A percentile compares a stretch with the other conserved stretches of the same genome.
Conservation (phyloP, 768 basidiomycete genomes). For the Tylopilus felleus region DNA sequence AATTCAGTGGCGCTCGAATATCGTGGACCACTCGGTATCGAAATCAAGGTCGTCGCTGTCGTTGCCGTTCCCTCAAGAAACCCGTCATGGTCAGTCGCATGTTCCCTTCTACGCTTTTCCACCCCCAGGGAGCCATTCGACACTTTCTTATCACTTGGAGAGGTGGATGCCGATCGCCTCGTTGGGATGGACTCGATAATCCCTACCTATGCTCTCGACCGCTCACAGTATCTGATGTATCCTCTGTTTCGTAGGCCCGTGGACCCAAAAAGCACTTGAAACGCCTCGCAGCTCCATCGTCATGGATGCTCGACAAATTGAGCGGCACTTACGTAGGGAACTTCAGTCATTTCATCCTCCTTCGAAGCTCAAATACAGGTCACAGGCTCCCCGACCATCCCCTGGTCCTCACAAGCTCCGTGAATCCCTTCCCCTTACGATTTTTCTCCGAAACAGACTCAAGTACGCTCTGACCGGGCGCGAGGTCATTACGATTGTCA, state of each 20-base stretch:
- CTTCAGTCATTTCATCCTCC: neutral
- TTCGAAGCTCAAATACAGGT: slow-evolving; percentile 7
- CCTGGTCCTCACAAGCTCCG: slow-evolving; percentile 99
- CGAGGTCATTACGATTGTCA: slow-evolving; percentile 93
- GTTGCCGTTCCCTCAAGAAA: slow-evolving; percentile 28
- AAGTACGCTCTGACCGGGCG: slow-evolving; percentile 98
- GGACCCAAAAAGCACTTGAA: slow-evolving; percentile 99
- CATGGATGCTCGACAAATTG: slow-evolving; percentile 99
- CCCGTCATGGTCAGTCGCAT: slow-evolving; percentile 31
- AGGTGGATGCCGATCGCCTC: slow-evolving; percentile 26
- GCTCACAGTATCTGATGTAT: slow-evolving; percentile 13
- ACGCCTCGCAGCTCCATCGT: slow-evolving; percentile 93
- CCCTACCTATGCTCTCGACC: neutral
- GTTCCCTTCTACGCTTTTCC: neutral
- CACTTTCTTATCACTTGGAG: slow-evolving; percentile 4
- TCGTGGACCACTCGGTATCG: slow-evolving; percentile 9
- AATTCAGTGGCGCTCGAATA: neutral
- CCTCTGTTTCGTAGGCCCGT: slow-evolving; percentile 60
- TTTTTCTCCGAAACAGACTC: slow-evolving; percentile 98
- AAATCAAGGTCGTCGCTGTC: slow-evolving; percentile 22
- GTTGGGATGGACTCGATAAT: slow-evolving; percentile 20
- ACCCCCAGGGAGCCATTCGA: neutral
- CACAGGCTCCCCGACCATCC: slow-evolving; percentile 90
- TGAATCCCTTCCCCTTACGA: slow-evolving; percentile 93
- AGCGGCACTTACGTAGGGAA: slow-evolving; percentile 85